Percentiles rank a stretch among this genome's conserved stretches.
Conservation (phyloP, 352 stramenopile genomes). For the Pythium monospermum region DNA sequence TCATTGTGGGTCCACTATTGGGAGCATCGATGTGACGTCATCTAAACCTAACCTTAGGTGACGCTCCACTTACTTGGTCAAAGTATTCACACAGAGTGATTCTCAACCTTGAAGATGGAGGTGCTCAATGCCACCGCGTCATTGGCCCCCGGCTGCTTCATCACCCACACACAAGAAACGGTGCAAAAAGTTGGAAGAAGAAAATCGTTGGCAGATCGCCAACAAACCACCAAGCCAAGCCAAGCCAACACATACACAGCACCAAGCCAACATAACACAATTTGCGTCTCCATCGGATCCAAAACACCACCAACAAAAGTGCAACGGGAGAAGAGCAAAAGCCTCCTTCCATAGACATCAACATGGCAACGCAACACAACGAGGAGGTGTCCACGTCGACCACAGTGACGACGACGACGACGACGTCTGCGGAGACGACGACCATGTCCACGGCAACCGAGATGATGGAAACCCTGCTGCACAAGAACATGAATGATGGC, state of each 20-base stretch:
- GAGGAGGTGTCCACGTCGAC: too few species aligned
- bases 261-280: too few species aligned
- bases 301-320: too few species aligned
- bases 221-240: too few species aligned
- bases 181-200: not conserved
- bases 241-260: too few species aligned
- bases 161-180: not conserved
- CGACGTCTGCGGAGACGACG: constrained; percentile 9
- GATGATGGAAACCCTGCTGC: constrained; percentile 18
- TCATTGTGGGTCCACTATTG: constrained; percentile 18
- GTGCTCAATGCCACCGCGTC: not conserved
- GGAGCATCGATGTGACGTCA: constrained; percentile 23
- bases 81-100: constrained; percentile 22
- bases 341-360: too few species aligned
- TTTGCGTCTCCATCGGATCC: too few species aligned
- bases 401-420: constrained; percentile 21
- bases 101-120: constrained; percentile 22
- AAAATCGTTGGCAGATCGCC: too few species aligned
- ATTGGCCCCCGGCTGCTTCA: constrained; percentile 11
- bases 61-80: constrained; percentile 15
- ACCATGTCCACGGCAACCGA: constrained; percentile 20
- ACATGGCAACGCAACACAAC: too few species aligned
- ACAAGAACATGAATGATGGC: constrained; percentile 5
- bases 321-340: too few species aligned
- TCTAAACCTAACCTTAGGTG: constrained; percentile 15